A percentile compares a stretch with the other conserved stretches of the same genome.
Evolutionary conservation across 106 monocot genomes (phyloP).

Genomic region (Xerophyta viscosa): DNA sequence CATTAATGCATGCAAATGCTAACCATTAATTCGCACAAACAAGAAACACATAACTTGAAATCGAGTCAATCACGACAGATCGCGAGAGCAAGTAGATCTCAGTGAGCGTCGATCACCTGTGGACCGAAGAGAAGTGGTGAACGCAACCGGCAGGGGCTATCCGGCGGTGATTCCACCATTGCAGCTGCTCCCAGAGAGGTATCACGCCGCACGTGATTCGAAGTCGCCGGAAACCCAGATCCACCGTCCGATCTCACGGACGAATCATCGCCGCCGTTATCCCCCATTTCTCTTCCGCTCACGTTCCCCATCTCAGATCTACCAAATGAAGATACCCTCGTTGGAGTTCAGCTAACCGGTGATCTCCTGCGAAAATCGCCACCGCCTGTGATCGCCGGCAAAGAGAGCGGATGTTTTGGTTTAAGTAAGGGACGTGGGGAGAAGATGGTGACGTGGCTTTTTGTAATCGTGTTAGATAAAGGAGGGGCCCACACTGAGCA

Average conservation of each 20-base stretch:
- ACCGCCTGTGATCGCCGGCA: no score
- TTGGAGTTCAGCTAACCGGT: no score
- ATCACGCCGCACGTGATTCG: conserved; percentile 7
- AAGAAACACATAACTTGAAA: not conserved
- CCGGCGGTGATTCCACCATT: conserved; percentile 30
- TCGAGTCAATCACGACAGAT: not conserved
- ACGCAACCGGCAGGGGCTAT: conserved; percentile 40
- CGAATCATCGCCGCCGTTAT: conserved; percentile 23
- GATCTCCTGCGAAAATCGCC: no score
- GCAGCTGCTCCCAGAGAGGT: conserved; percentile 19
- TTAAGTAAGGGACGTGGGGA: no score
- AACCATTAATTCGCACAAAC: not conserved
- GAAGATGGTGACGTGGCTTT: no score
- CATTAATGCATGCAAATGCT: not conserved
- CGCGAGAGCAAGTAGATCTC: not conserved
- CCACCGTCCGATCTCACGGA: conserved; percentile 27
- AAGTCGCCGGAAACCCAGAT: not conserved
- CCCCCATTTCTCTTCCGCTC: conserved; percentile 35
- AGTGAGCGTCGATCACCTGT: conserved; percentile 23
- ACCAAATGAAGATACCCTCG: not conserved
- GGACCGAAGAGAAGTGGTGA: conserved; percentile 59
- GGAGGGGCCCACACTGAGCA: no score
- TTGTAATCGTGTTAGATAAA: no score
- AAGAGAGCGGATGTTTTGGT: no score
- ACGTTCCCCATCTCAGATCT: conserved; percentile 36